phyloP scores from a whole-genome alignment of 1,284 basidiomycete species.

The Moesziomyces sp. region DNA sequence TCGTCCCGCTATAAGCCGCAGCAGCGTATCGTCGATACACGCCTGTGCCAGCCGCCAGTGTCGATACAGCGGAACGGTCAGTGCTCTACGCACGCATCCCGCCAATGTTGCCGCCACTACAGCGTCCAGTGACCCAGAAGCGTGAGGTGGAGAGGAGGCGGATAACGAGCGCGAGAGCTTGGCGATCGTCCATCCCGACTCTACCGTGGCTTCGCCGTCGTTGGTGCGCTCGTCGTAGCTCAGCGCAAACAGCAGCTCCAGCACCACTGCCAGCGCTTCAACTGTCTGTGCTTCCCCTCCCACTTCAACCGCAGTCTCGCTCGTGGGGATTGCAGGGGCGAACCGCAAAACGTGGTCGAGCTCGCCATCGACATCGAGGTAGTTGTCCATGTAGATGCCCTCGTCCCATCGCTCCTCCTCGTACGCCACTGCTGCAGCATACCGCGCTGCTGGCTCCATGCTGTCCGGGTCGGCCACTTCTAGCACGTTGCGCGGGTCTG shows the following conservation, averaged over 20 bases:
- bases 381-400: conserved; percentile 48
- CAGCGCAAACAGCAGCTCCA: conserved; percentile 36
- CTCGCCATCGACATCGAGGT: conserved; percentile 37
- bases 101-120: conserved; percentile 13
- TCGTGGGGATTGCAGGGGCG: conserved; percentile 3
- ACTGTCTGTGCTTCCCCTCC: neutral
- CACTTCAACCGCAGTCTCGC: too few relatives aligned
- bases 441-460: conserved; percentile 11
- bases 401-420: conserved; percentile 44
- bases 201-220: conserved; percentile 43
- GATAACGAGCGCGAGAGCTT: conserved; percentile 33
- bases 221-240: conserved; percentile 47
- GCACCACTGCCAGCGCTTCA: conserved; percentile 13
- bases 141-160: conserved; percentile 4
- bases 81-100: conserved; percentile 22
- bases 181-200: conserved; percentile 48
- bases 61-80: conserved; percentile 38
- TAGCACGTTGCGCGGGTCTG: conserved; percentile 21
- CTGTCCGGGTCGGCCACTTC: conserved; percentile 37
- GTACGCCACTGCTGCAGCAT: conserved; percentile 11
- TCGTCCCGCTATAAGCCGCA: conserved; percentile 14
- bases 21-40: conserved; percentile 21
- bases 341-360: conserved; percentile 16
- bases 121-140: neutral
- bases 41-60: conserved; percentile 30